A percentile compares a stretch with the other conserved stretches of the same genome.
phyloP scores from a whole-genome alignment of 805 yeast genomes.

The Candida piceae region DNA sequence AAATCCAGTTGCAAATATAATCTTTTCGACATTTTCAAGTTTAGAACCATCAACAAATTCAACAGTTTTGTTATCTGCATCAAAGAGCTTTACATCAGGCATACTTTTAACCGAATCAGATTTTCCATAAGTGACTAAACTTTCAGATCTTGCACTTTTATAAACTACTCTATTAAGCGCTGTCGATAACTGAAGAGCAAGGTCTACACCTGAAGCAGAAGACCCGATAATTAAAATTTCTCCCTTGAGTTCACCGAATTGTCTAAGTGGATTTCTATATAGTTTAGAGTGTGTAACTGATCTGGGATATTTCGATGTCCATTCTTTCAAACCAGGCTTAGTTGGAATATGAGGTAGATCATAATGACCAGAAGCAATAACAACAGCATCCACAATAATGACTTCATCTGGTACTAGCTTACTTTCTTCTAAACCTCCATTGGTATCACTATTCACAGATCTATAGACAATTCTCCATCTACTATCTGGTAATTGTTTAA shows the following conservation, averaged over 20 bases:
- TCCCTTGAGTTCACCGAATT: conserved; percentile 34
- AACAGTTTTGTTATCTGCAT: conserved; percentile 34
- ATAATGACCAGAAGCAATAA: conserved; percentile 59
- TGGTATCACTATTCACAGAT: conserved; percentile 27
- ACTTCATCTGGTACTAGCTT: conserved; percentile 21
- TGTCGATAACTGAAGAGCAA: conserved; percentile 56
- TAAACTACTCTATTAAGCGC: conserved; percentile 37
- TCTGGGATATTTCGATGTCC: conserved; percentile 39
- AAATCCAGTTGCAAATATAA: conserved; percentile 72
- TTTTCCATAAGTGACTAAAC: conserved; percentile 38
- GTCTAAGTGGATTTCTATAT: conserved; percentile 42
- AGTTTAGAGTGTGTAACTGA: conserved; percentile 56
- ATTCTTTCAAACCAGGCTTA: conserved; percentile 48
- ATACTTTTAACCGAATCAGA: conserved; percentile 38
- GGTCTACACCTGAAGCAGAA: conserved; percentile 69
- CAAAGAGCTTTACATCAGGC: conserved; percentile 38
- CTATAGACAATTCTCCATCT: conserved; percentile 42
- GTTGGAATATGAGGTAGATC: conserved; percentile 55
- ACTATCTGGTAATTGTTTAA: conserved; percentile 23
- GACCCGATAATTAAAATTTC: conserved; percentile 66
- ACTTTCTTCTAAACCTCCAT: conserved; percentile 26
- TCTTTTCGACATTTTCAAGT: conserved; percentile 42
- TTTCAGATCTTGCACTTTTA: conserved; percentile 46
- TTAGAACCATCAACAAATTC: conserved; percentile 44
- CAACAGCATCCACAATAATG: conserved; percentile 56